A percentile compares a stretch with the other conserved stretches of the same genome.
Conservation (phyloP, 1,284 basidiomycete species). For the Spongispora temasekensis region DNA sequence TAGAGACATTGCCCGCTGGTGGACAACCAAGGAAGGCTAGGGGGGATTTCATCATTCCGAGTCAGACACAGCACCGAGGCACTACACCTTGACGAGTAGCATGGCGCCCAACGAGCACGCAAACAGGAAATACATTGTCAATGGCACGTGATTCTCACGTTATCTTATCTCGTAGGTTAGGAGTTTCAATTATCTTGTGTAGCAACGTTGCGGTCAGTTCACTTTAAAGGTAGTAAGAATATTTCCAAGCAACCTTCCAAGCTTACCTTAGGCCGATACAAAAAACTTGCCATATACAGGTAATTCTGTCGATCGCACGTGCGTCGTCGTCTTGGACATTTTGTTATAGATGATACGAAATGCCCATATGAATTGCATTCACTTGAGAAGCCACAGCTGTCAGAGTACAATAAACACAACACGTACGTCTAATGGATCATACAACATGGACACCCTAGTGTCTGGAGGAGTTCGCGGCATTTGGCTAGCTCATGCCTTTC, state of each 20-base stretch:
- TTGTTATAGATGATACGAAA: constrained; percentile 1
- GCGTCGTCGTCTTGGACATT: no score
- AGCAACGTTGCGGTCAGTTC: no score
- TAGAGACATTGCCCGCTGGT: constrained; percentile 2
- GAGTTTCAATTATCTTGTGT: no score
- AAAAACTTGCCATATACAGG: no score
- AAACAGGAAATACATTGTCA: constrained; percentile 14
- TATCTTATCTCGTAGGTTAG: constrained; percentile 33
- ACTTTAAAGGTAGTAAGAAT: no score
- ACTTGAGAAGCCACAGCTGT: constrained; percentile 18
- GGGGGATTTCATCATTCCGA: constrained; percentile 13
- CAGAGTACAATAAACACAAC: constrained; percentile 29
- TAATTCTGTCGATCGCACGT: no score
- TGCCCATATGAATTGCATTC: constrained; percentile 21
- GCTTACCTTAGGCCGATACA: no score
- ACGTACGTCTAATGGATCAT: constrained; percentile 30
- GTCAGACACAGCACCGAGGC: constrained; percentile 22
- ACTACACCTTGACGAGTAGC: constrained; percentile 24
- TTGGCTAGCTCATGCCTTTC: constrained; percentile 22
- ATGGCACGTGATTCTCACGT: constrained; percentile 25
- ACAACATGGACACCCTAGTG: constrained; percentile 20
- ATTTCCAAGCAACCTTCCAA: no score
- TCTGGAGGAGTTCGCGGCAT: constrained; percentile 4
- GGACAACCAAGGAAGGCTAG: constrained; percentile 9
- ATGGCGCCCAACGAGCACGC: background rate